These are phyloP conservation scores for Aspergillus bombycis DNA, from an alignment of 2,329 filamentous ascomycete genomes.

Conservation along the genomic window DNA sequence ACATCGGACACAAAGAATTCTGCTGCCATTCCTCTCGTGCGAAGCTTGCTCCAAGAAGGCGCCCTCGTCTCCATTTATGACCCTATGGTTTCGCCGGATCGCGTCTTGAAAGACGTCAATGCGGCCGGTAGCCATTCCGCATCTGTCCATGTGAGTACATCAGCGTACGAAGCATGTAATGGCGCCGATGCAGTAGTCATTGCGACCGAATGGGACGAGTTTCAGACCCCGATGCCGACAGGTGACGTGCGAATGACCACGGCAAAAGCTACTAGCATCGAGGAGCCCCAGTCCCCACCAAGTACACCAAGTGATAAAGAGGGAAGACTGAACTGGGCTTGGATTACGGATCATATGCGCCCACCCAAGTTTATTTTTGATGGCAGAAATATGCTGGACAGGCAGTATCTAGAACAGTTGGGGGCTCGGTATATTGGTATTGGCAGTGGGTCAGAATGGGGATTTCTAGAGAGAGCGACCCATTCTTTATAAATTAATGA, in stretches of 20 bases:
- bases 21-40: conserved; percentile 63
- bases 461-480: neutral
- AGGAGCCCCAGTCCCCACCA: neutral
- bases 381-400: conserved; percentile 40
- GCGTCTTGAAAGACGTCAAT: conserved; percentile 36
- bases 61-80: conserved; percentile 44
- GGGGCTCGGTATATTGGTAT: conserved; percentile 37
- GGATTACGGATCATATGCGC: conserved; percentile 45
- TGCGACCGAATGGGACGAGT: conserved; percentile 56
- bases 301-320: neutral
- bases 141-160: neutral
- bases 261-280: conserved; percentile 7
- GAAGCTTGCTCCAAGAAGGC: conserved; percentile 64
- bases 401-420: conserved; percentile 29
- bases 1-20: conserved; percentile 72
- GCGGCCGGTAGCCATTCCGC: neutral
- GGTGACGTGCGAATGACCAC: neutral
- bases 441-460: conserved; percentile 19
- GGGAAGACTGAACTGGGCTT: conserved; percentile 43
- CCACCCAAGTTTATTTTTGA: conserved; percentile 53
- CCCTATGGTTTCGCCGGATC: conserved; percentile 33
- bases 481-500: neutral
- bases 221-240: conserved; percentile 31
- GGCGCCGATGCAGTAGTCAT: conserved; percentile 51
- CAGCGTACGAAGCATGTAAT: conserved; percentile 46